These are phyloP conservation scores for Scutellaria minor DNA, from an alignment of 257 asterid species.

Conservation along the genomic window DNA sequence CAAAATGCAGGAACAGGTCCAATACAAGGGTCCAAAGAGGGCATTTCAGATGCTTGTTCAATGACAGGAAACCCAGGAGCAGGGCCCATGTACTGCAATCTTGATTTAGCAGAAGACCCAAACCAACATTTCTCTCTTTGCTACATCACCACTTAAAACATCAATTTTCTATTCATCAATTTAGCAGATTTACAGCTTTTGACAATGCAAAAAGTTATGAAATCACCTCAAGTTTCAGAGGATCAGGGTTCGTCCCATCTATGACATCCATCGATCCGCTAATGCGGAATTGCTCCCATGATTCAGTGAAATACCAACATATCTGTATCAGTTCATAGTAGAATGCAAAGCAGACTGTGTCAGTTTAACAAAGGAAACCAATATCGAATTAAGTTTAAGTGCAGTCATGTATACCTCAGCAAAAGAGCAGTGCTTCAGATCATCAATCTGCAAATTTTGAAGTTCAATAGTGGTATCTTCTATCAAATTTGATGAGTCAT, in stretches of 20 bases:
- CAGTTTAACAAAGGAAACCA: background rate
- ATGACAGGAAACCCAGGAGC: conserved; percentile 59
- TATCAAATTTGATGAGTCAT: no score
- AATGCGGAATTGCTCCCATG: conserved; percentile 96
- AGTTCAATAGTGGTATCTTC: background rate
- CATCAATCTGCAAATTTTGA: conserved; percentile 67
- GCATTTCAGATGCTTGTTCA: conserved; percentile 46
- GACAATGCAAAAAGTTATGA: background rate
- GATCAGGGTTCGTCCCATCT: conserved; percentile 67
- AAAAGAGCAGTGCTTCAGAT: conserved; percentile 75
- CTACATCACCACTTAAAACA: conserved; percentile 44
- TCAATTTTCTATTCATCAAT: background rate
- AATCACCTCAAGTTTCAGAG: conserved; percentile 65
- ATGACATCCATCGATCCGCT: conserved; percentile 71
- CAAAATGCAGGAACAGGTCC: conserved; percentile 79
- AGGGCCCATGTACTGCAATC: conserved; percentile 76
- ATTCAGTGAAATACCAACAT: conserved; percentile 90
- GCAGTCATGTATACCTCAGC: conserved; percentile 64
- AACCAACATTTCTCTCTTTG: conserved; percentile 91
- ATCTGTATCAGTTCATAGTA: conserved; percentile 49
- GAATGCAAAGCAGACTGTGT: conserved; percentile 2
- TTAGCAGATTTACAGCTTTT: no score
- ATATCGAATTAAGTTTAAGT: background rate
- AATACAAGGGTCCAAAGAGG: conserved; percentile 58
- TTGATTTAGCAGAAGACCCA: conserved; percentile 74